These are phyloP conservation scores for Ulota crispa DNA, from an alignment of 225 moss, liverwort and hornwort genomes.

Conservation along the genomic window DNA sequence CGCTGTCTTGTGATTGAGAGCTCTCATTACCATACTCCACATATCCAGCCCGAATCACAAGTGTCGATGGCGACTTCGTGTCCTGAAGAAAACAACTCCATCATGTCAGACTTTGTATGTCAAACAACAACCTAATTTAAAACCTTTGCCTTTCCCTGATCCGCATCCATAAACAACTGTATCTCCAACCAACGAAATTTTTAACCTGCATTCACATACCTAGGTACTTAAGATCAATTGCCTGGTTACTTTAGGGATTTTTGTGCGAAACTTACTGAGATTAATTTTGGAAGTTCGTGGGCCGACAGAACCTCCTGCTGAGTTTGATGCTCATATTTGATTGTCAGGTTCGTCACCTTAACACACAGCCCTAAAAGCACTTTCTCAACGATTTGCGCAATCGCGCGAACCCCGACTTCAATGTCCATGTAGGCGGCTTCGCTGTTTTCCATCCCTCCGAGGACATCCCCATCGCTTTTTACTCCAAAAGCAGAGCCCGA, in stretches of 20 bases:
- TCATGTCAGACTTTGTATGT: constrained; percentile 7
- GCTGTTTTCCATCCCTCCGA: constrained; percentile 43
- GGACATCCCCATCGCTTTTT: constrained; percentile 36
- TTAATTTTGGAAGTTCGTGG: constrained; percentile 20
- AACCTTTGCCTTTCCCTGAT: background rate
- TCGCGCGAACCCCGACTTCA: constrained; percentile 93
- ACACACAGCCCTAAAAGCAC: constrained; percentile 84
- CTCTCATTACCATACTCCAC: constrained; percentile 80
- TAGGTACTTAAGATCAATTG: constrained; percentile 4
- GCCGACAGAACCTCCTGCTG: constrained; percentile 26
- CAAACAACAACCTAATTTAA: constrained; percentile 1
- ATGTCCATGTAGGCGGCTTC: constrained; percentile 83
- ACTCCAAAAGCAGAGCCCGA: constrained; percentile 24
- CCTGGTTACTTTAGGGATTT: constrained; percentile 26
- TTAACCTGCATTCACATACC: constrained; percentile 4
- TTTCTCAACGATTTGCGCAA: constrained; percentile 94
- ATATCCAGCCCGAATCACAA: constrained; percentile 65
- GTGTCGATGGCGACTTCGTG: constrained; percentile 31
- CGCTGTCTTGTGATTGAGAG: constrained; percentile 36
- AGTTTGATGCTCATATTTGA: constrained; percentile 61
- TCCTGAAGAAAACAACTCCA: constrained; percentile 35
- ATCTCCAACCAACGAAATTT: constrained; percentile 7
- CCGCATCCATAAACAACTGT: background rate
- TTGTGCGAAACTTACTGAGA: constrained; percentile 31
- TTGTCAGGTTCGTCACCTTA: constrained; percentile 71